These are phyloP conservation scores for Chaetoscypha palmicola DNA, from an alignment of 2,329 filamentous ascomycete genomes.

Conservation along the genomic window DNA sequence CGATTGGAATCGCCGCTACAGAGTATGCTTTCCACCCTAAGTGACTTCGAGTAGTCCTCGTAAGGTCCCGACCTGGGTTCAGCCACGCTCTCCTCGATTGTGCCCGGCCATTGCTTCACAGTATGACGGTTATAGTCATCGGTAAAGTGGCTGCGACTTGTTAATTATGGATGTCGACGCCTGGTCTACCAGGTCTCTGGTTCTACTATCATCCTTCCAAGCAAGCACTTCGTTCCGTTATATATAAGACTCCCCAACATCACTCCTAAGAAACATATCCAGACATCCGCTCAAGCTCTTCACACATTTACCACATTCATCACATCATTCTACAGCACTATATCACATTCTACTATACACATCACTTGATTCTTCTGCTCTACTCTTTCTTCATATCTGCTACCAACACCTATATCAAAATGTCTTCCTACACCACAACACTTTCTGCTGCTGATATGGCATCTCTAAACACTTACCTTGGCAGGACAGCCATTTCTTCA, in stretches of 20 bases:
- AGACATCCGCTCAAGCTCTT: not conserved
- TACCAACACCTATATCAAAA: not conserved
- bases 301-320: not conserved
- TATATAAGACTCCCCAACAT: not conserved
- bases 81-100: not conserved
- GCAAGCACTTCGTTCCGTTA: not conserved
- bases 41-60: no score
- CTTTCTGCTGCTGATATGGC: no score
- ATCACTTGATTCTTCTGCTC: not conserved
- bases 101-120: not conserved
- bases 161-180: no score
- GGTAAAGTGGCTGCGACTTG: not conserved
- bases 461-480: no score
- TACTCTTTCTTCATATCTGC: not conserved
- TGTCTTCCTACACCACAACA: not conserved
- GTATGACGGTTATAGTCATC: not conserved
- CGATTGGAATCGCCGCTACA: not conserved
- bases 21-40: not conserved
- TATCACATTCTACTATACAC: not conserved
- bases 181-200: not conserved
- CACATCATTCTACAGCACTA: not conserved
- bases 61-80: not conserved
- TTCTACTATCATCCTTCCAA: not conserved
- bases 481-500: no score
- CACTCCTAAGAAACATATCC: not conserved